A percentile compares a stretch with the other conserved stretches of the same genome.
Conservation (phyloP, 441 rosid species). For the Eutrema salsugineum region DNA sequence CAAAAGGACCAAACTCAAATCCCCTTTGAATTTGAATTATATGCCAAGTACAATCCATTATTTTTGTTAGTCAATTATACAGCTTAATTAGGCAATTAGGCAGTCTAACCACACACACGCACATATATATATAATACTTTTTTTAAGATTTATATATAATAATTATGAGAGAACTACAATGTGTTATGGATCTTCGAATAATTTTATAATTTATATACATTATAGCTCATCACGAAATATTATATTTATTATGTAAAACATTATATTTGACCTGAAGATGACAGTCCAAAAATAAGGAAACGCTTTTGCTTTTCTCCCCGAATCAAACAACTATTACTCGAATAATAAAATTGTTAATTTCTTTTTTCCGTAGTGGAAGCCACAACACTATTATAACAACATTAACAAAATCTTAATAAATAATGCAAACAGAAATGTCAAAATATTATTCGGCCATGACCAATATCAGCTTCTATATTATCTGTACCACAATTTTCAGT, state of each 20-base stretch:
- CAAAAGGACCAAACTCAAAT: constrained; percentile 19
- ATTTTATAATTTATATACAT: neutral
- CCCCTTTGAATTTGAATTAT: constrained; percentile 17
- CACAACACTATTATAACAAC: constrained; percentile 25
- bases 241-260: neutral
- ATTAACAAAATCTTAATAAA: neutral
- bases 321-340: constrained; percentile 12
- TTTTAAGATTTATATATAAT: neutral
- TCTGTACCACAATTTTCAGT: neutral
- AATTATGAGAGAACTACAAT: constrained; percentile 8
- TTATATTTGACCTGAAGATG: constrained; percentile 18
- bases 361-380: constrained; percentile 28
- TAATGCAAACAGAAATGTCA: neutral
- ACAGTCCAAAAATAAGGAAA: constrained; percentile 3
- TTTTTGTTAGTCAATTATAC: constrained; percentile 15
- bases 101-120: neutral
- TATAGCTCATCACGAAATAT: constrained; percentile 7
- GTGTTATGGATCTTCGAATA: constrained; percentile 15
- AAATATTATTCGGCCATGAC: neutral
- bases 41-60: neutral
- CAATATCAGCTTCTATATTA: neutral
- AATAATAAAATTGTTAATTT: neutral
- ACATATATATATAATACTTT: no score
- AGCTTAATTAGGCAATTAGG: constrained; percentile 16
- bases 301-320: constrained; percentile 24